Base-by-base conservation (phyloP, 441 rosid species). In the Syzygium syzygioides region DNA sequence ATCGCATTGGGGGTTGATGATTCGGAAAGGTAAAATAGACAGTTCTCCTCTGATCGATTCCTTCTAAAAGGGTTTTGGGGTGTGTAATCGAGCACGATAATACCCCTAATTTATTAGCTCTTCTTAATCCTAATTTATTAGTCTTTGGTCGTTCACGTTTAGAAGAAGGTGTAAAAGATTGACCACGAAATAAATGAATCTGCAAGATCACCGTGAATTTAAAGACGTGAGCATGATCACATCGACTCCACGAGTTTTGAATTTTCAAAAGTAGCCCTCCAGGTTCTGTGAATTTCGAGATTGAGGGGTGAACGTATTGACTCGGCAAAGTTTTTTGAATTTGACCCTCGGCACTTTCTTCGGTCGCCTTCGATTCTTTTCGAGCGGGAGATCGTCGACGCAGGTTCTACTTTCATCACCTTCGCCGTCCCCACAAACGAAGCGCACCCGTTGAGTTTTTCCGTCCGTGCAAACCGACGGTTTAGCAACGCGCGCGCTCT, bases 401-500 rank as follows among this genome's bases (percentile, higher is more conserved):
- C 45, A 41, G 45, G 45, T 41, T 41, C 45, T 41, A 41, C 45
- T 41, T 1, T 41, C 45, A 41, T 41, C 45, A 7, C 7, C 45
- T 41, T 7, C 45, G 45, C 45, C 7, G 45, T 41, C 45, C 45
- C 45, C 45, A 41, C 9, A 7, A 41, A 41, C 45, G 45, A 6
- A 41, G 7, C 45, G 7, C 45, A 41, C 45, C 45, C 45, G 45
- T 1, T 45, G 48, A 45, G 48, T 1, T 45, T 45, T 45, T 7
- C 48, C 9, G 48, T 45, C 48, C 48, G 9, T 45, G 48, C 48
- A 45, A 34, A 34, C 10, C 18, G 45, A 19, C 14, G 19, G 14
- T 34, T 34, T 1, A 9, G 7, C 4, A 0, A 3, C 4, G 0
- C 0, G 4, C 8, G 41, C 2, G 32, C 17, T 32, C 0, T 0